Evolutionary conservation across 176 grass and related monocot genomes (phyloP), one percentile per base, ranked within the genome.

Genomic region (Juncus inflexus): DNA sequence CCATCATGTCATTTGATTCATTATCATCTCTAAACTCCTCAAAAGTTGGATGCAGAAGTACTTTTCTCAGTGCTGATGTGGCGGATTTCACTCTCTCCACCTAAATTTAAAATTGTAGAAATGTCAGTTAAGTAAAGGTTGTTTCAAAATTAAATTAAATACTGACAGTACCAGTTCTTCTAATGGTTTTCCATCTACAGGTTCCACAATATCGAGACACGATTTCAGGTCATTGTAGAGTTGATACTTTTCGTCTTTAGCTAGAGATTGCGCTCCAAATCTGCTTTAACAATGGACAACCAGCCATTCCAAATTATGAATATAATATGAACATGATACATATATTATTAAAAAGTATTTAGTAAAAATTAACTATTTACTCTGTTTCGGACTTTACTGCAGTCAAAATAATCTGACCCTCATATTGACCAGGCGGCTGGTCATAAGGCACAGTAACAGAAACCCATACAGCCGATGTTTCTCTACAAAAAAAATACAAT

Each of bases 381-480:
- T 86, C 94, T 82, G 80, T 19, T 19, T 86, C 80, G 74, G 88
- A 14, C 61, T 83, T 97, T 59, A 82, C 57, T 47, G 94, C 80
- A 65, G 85, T 89, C 64, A 97, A 67, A 69, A 82, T 83, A 72
- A 97, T 84, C 71, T 91, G 85, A 72, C 94, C 94, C 65, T 97
- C 88, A 50, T 97, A 97, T 75, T 77, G 68, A 57, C 94, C 94
- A 80, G 94, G 85, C 12, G 81, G 82, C 64, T 99, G 88, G 54
- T 76, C 88, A 52, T 65, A 77, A 79, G 94, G 94, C 53, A 92
- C 79, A 55, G 85, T 84, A 75, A 99, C 58, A 69, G 94, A 99
- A 64, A 89, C 82, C 88, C 94, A 99, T 49, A 99, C 60, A 69
- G 88, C 82, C 65, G 71, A 74, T 63, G 94, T 92, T 83, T 99